A percentile compares a stretch with the other conserved stretches of the same genome.
These are phyloP conservation scores for Arthroderma sp. DNA, from an alignment of 2,329 filamentous ascomycete genomes.

Conservation along the genomic window DNA sequence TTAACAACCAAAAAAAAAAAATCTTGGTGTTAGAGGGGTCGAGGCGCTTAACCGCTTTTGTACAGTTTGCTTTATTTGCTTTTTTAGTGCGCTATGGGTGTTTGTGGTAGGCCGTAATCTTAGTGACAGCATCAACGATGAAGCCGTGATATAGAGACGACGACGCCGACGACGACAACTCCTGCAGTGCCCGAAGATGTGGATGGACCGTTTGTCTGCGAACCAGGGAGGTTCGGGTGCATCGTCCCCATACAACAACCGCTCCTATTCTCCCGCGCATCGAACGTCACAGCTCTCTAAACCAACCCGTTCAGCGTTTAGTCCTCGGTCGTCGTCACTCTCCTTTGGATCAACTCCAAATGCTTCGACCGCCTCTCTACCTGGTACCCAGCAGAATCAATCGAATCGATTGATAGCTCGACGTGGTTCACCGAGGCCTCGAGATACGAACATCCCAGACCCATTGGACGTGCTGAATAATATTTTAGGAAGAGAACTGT, in stretches of 20 bases:
- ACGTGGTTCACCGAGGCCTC: constrained; percentile 46
- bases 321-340: constrained; percentile 61
- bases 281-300: constrained; percentile 54
- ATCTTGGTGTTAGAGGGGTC: constrained; percentile 10
- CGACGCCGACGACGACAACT: neutral
- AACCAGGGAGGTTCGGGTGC: constrained; percentile 53
- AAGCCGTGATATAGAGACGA: neutral
- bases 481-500: constrained; percentile 38
- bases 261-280: constrained; percentile 58
- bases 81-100: constrained; percentile 1
- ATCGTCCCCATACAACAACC: constrained; percentile 45
- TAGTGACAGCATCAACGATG: neutral
- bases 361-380: constrained; percentile 64
- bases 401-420: constrained; percentile 37
- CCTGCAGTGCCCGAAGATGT: constrained; percentile 45
- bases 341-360: constrained; percentile 59
- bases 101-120: constrained; percentile 1
- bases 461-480: constrained; percentile 56
- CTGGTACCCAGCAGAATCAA: constrained; percentile 33
- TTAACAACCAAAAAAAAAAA: constrained; percentile 11
- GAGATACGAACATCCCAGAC: constrained; percentile 44
- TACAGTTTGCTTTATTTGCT: constrained; percentile 5
- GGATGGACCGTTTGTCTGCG: constrained; percentile 75
- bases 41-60: constrained; percentile 7
- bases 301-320: constrained; percentile 53